These are phyloP conservation scores for Cenchrus purpureus DNA, from an alignment of 176 grass and related monocot genomes.

Conservation along the genomic window DNA sequence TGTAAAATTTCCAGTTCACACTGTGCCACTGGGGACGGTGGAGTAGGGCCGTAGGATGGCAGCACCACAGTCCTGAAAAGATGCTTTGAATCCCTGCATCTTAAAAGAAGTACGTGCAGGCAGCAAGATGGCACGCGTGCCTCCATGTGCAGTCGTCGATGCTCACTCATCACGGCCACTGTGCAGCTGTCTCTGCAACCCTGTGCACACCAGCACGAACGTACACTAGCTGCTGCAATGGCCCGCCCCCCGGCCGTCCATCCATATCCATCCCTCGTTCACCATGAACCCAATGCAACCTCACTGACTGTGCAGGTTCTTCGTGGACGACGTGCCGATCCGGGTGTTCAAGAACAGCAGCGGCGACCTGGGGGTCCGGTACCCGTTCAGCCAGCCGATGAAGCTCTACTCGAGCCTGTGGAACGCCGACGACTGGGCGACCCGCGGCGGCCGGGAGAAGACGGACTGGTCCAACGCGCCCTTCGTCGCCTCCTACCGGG, in stretches of 20 bases:
- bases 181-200: too few species aligned
- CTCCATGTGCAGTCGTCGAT: too few species aligned
- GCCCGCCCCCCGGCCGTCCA: too few species aligned
- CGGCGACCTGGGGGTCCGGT: constrained; percentile 58
- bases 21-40: background rate
- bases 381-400: constrained; percentile 83
- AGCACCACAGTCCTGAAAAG: background rate
- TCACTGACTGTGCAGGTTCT: constrained; percentile 40
- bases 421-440: constrained; percentile 88
- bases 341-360: constrained; percentile 79
- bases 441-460: constrained; percentile 72
- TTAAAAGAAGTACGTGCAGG: too few species aligned
- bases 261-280: too few species aligned
- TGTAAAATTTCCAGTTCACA: background rate
- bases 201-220: too few species aligned
- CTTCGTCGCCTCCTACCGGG: constrained; percentile 68
- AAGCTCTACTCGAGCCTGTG: constrained; percentile 87
- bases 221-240: too few species aligned
- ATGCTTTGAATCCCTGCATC: background rate
- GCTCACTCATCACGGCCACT: too few species aligned
- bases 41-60: too few species aligned
- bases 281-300: too few species aligned
- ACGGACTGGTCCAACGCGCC: constrained; percentile 80
- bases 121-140: background rate
- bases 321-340: constrained; percentile 75